A percentile compares a stretch with the other conserved stretches of the same genome.
phyloP scores from a whole-genome alignment of 495 filamentous ascomycete species.

The Penicillium paxilli region DNA sequence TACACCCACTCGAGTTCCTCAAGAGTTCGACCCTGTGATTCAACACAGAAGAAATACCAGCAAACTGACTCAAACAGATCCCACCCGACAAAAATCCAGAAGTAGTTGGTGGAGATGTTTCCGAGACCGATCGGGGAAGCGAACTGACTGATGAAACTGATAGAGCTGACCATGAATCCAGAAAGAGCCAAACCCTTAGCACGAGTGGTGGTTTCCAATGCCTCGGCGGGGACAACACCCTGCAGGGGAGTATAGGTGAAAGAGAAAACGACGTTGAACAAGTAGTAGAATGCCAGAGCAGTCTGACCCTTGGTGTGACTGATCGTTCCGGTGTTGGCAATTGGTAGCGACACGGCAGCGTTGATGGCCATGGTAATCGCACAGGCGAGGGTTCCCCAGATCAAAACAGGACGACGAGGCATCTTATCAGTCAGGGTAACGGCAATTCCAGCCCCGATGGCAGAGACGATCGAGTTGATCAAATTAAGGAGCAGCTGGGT shows the following conservation, averaged over 20 bases:
- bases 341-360: slow-evolving; percentile 38
- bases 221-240: slow-evolving; percentile 69
- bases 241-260: slow-evolving; percentile 71
- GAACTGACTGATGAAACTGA: slow-evolving; percentile 62
- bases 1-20: slow-evolving; percentile 73
- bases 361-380: slow-evolving; percentile 48
- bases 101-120: slow-evolving; percentile 57
- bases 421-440: slow-evolving; percentile 67
- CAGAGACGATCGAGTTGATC: slow-evolving; percentile 65
- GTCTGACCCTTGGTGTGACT: slow-evolving; percentile 53
- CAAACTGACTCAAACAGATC: slow-evolving; percentile 51
- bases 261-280: slow-evolving; percentile 67
- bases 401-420: slow-evolving; percentile 60
- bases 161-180: slow-evolving; percentile 57
- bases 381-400: slow-evolving; percentile 57
- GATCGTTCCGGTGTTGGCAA: slow-evolving; percentile 40
- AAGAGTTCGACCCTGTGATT: slow-evolving; percentile 69
- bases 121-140: slow-evolving; percentile 56
- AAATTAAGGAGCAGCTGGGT: slow-evolving; percentile 63
- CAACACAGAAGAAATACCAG: slow-evolving; percentile 70
- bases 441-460: slow-evolving; percentile 65
- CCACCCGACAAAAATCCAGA: slow-evolving; percentile 66
- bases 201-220: slow-evolving; percentile 59
- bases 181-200: slow-evolving; percentile 66
- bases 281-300: slow-evolving; percentile 64